Conservation (phyloP, 148 eudicot genomes). For the Rhododendron simsii region DNA sequence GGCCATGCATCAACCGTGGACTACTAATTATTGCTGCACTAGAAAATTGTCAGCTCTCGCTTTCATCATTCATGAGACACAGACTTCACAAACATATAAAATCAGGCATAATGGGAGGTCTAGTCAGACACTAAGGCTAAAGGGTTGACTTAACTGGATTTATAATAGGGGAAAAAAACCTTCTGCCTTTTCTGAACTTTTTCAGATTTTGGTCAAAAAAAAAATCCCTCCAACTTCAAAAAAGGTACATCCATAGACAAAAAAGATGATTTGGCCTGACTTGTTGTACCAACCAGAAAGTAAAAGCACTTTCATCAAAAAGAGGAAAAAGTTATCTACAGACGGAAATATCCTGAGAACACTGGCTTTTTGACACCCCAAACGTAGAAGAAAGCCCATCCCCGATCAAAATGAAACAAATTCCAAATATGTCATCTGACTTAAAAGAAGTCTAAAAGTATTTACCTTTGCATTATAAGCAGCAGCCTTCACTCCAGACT, state of each 20-base stretch:
- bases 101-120: background rate
- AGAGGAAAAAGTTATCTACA: background rate
- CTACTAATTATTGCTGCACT: background rate
- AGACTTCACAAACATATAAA: background rate
- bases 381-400: background rate
- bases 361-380: background rate
- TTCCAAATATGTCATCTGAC: background rate
- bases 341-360: background rate
- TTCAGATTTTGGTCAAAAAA: background rate
- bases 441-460: background rate
- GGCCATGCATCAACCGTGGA: background rate
- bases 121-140: background rate
- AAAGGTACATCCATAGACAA: background rate
- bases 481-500: slow-evolving; percentile 72
- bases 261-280: background rate
- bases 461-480: slow-evolving; percentile 82
- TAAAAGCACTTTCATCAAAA: background rate
- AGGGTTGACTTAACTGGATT: background rate
- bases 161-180: background rate
- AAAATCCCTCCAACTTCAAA: background rate
- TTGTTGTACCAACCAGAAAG: background rate
- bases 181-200: background rate
- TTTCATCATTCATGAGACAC: background rate
- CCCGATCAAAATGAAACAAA: background rate
- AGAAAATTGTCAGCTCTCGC: background rate